Base-by-base conservation (phyloP, 1,284 basidiomycete genomes). In the Sporisorium graminicola region DNA sequence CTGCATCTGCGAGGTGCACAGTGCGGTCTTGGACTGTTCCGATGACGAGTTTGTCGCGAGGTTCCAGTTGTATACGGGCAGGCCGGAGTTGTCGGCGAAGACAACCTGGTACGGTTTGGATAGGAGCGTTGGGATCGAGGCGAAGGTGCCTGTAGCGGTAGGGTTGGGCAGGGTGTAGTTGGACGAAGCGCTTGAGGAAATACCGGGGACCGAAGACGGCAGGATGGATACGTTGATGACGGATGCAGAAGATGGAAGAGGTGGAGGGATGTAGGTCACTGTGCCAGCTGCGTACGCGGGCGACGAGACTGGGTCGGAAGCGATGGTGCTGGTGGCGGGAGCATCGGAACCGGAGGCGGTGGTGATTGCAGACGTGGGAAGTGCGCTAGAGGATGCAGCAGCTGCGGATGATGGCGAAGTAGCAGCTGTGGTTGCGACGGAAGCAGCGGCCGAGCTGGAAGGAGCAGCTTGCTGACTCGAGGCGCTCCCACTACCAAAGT, bases 1-100 rank as follows among this genome's bases (percentile, higher is more conserved):
- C 22, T 78, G 67, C 57, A 74, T 78, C 59, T 85, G 83, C 24
- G 61, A 70, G 1, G 62, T 53, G 53, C 83, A 85, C 33, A 83
- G 74, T 5, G 69, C 55, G 16, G 69, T 46, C 55, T 77, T 77
- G 47, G 31, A 33, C 20, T 53, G 43, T 0, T 63, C 55, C 4
- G 59, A 55, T 14, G 63, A 61, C 5, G 72, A 70, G 65, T 73
- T 70, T 4, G 37, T 3, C 2, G 74, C 74, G 2, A 77, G 61
- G 51, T 77, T 77, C 59, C 59, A 77, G 42, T 73, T 61, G 66
- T 58, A 60, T n/a, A 9, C 14, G 16, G 74, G 74, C 26, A 77
- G 42, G 16, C 70, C 73, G 5, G 55, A 49, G n/a, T 56, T 69
- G 60, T 81, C 69, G 56, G 76, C 67, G 27, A 72, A 59, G 0